These are phyloP conservation scores for Sordariomycetes sp. DNA, from an alignment of 2,329 filamentous ascomycete species.

Conservation along the genomic window DNA sequence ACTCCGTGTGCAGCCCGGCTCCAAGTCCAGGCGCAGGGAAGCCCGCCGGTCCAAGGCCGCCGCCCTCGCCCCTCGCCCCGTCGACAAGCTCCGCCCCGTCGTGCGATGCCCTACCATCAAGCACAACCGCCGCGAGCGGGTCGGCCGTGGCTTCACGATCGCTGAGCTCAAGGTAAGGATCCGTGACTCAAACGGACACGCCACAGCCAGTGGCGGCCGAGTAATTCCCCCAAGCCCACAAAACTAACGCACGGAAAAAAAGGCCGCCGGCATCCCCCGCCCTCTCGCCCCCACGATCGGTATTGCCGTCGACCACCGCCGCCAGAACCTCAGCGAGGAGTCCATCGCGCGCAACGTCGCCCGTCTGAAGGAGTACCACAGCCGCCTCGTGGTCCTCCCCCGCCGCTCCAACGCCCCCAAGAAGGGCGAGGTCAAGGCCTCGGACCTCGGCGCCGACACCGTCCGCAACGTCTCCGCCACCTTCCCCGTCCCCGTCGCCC, in stretches of 20 bases:
- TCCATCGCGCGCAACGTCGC: constrained; percentile 87
- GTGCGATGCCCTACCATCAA: constrained; percentile 97
- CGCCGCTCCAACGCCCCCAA: constrained; percentile 88
- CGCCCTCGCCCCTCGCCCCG: constrained; percentile 85
- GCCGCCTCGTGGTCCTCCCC: constrained; percentile 93
- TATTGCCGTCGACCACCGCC: constrained; percentile 92
- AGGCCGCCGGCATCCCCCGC: constrained; percentile 93
- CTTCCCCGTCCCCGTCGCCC: constrained; percentile 61
- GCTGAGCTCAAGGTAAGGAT: constrained; percentile 86
- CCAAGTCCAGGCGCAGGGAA: constrained; percentile 85
- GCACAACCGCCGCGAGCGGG: constrained; percentile 96
- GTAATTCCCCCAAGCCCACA: no score
- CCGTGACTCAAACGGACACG: background rate
- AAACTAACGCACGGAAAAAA: constrained; percentile 6
- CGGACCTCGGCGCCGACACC: constrained; percentile 52
- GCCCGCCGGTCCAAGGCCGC: constrained; percentile 92
- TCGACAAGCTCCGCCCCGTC: constrained; percentile 92
- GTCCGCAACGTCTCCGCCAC: constrained; percentile 34
- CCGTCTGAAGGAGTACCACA: constrained; percentile 95
- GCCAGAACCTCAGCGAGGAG: constrained; percentile 95
- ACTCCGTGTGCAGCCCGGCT: constrained; percentile 57
- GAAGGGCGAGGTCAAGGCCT: constrained; percentile 81
- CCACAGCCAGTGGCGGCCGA: no score
- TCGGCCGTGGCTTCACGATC: constrained; percentile 95
- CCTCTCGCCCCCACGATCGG: constrained; percentile 92